Percentiles rank a stretch among this genome's conserved stretches.
Conservation (phyloP, 176 grass and related monocot genomes). For the Aechmea fasciata region DNA sequence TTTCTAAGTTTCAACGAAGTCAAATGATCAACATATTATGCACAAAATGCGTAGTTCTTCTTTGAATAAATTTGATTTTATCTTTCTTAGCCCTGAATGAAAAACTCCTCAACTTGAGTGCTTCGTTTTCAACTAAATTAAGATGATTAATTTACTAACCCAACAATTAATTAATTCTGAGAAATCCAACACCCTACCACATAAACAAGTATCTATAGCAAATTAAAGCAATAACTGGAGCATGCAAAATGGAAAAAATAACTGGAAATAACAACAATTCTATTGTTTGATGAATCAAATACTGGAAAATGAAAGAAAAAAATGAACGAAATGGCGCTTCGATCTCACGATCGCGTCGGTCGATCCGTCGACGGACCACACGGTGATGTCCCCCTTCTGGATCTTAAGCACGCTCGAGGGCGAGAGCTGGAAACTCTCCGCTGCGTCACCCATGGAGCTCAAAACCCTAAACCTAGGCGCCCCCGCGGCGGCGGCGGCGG, state of each 20-base stretch:
- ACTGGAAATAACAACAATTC: background rate
- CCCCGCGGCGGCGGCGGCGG: too few species aligned
- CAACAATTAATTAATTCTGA: too few species aligned
- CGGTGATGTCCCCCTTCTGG: slow-evolving; percentile 72
- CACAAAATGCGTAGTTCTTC: too few species aligned
- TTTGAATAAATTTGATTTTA: too few species aligned
- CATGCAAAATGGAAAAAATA: background rate
- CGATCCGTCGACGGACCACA: slow-evolving; percentile 69
- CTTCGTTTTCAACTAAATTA: too few species aligned
- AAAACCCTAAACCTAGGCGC: background rate
- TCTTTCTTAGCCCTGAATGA: too few species aligned
- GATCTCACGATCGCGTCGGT: slow-evolving; percentile 73
- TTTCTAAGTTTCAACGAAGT: too few species aligned
- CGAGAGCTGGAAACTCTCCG: slow-evolving; percentile 49
- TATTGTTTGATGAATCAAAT: background rate
- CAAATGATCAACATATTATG: too few species aligned
- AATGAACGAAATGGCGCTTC: background rate
- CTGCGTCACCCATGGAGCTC: slow-evolving; percentile 18
- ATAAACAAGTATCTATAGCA: too few species aligned
- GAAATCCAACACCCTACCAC: too few species aligned
- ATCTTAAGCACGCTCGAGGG: slow-evolving; percentile 50
- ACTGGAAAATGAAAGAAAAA: background rate
- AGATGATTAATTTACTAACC: too few species aligned
- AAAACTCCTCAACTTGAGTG: too few species aligned
- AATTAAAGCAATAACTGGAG: background rate